Evolutionary conservation across 75 land plant genomes (phyloP), one percentile per base, ranked within the genome.

Genomic region (Adiantum capillusveneris): DNA sequence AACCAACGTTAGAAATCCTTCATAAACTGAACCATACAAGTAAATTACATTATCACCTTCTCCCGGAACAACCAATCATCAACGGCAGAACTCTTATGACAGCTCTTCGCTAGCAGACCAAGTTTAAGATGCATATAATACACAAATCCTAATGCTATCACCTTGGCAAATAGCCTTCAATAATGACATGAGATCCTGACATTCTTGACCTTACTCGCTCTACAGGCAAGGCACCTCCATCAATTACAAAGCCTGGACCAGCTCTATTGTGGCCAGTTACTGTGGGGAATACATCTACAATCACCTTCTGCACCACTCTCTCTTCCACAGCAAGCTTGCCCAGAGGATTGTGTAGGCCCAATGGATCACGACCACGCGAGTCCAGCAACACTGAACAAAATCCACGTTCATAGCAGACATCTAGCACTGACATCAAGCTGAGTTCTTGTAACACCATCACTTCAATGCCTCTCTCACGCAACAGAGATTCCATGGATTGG

Each of bases 311-410:
- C 41, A 82, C 24, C 52, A 71, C 56, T 24, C 62, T 63, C 27
- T 83, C 69, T 9, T 73, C 70, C 44, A 81, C 1, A 56, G 75
- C 78, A 49, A 74, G 78, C 65, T 62, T 67, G 26, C 65, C 79
- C 21, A 88, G 51, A 52, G 81, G 61, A 28, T 72, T 81, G 25
- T 66, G 58, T 28, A 69, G 50, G 59, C 62, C 79, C 19, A 31
- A 58, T 25, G 31, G 59, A 29, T 65, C 65, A 5, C 46, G 59
- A 19, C 80, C 86, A 29, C 79, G 75, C 24, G 87, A 65, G 64
- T 93, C 98, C 22, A 83, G 16, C 56, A 93, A 64, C 58, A 93
- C 78, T 55, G 83, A 85, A 56, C 77, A 79, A 29, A 75, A 44
- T 17, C 90, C 98, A 22, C 53, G 66, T 11, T 58, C 60, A 36